phyloP scores from a whole-genome alignment of 176 grass and related monocot genomes.

The Carex scoparia region DNA sequence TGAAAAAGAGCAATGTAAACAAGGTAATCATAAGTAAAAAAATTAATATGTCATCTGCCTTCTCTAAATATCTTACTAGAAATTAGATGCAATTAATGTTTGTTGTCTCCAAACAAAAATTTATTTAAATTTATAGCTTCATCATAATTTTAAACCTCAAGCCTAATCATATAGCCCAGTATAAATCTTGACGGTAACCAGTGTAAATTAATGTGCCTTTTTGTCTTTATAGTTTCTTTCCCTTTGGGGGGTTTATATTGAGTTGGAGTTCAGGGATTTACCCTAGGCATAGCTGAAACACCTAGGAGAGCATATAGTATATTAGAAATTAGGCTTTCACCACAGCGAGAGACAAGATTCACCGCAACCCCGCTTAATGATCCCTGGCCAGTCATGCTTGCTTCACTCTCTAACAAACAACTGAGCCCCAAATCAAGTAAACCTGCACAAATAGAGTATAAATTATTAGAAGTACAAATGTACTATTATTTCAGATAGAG shows the following conservation, averaged over 20 bases:
- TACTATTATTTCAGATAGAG: not conserved
- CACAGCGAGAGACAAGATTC: constrained; percentile 60
- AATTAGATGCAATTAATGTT: not conserved
- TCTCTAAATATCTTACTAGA: not conserved
- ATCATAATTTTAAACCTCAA: not conserved
- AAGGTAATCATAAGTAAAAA: constrained; percentile 9
- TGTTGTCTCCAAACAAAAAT: not conserved
- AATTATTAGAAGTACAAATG: constrained; percentile 18
- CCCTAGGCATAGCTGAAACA: constrained; percentile 93
- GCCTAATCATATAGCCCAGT: not conserved
- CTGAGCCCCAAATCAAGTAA: constrained; percentile 67
- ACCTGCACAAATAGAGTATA: constrained; percentile 50
- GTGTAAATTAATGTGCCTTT: not conserved
- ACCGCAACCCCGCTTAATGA: constrained; percentile 53
- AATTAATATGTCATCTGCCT: not conserved
- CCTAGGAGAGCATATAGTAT: constrained; percentile 86
- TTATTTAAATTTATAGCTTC: not conserved
- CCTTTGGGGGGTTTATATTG: not conserved
- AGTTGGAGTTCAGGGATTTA: not conserved
- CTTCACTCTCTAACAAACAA: constrained; percentile 55
- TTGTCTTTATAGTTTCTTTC: not conserved
- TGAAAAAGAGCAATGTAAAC: not conserved
- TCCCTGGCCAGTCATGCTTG: constrained; percentile 32
- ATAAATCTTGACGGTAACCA: not conserved
- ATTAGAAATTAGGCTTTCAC: constrained; percentile 82